A percentile compares a stretch with the other conserved stretches of the same genome.
Conservation (phyloP, 148 eudicot species). For the Camellia granthamiana region DNA sequence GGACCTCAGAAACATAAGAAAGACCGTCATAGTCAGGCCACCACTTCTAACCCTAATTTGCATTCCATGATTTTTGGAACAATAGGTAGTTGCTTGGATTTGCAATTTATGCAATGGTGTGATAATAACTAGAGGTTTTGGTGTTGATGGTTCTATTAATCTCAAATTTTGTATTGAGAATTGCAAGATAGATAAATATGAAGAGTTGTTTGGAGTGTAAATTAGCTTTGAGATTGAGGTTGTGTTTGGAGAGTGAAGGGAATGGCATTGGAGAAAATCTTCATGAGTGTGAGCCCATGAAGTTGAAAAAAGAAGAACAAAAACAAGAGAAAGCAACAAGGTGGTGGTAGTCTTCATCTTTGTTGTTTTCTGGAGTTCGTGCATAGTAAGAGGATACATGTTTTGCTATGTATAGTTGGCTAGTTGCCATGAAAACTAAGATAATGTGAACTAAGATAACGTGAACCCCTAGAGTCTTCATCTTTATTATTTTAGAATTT, state of each 20-base stretch:
- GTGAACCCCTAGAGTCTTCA: too few relatives aligned
- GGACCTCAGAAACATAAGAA: neutral
- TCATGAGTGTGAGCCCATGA: neutral
- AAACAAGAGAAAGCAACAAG: neutral
- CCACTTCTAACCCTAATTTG: constrained; percentile 9
- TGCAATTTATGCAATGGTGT: neutral
- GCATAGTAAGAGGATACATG: too few relatives aligned
- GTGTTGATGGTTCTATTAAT: neutral
- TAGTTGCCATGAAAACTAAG: too few relatives aligned
- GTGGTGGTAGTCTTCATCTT: neutral
- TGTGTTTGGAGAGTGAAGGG: neutral
- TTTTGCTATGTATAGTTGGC: too few relatives aligned
- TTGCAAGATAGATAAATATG: neutral
- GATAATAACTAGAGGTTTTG: constrained; percentile 1
- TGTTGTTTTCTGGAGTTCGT: neutral
- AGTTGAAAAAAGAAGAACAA: neutral
- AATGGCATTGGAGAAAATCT: neutral
- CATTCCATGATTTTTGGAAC: neutral
- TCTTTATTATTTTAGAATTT: too few relatives aligned
- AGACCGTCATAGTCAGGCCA: constrained; percentile 5
- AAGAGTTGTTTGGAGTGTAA: neutral
- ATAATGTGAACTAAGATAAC: too few relatives aligned
- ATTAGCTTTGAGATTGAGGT: neutral
- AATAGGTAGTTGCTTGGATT: neutral
- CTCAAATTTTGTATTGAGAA: neutral